A percentile compares a stretch with the other conserved stretches of the same genome.
Evolutionary conservation across 306 rosid species (phyloP).

Genomic region (Calophaca sinica): DNA sequence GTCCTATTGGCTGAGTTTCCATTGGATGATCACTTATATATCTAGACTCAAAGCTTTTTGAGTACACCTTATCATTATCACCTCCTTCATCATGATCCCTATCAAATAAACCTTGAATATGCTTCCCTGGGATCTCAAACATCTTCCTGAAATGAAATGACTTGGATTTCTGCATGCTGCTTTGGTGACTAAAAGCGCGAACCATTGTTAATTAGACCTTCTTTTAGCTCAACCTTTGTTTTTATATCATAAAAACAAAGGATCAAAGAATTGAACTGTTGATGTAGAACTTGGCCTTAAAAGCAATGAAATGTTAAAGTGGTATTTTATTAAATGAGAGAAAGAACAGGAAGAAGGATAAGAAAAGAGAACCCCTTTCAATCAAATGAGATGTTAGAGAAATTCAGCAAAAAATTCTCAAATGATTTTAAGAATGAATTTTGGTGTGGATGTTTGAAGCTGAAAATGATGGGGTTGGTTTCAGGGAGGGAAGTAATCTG

Average conservation of each 20-base stretch:
- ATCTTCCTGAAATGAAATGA: constrained; percentile 76
- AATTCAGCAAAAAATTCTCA: not conserved
- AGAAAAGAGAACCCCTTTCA: constrained; percentile 26
- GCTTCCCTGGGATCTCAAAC: constrained; percentile 70
- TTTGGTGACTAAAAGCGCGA: constrained; percentile 59
- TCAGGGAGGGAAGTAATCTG: constrained; percentile 21
- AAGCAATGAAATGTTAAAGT: not conserved
- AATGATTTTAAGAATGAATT: constrained; percentile 21
- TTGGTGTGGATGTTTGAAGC: constrained; percentile 51
- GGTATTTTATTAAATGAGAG: constrained; percentile 21
- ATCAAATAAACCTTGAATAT: constrained; percentile 63
- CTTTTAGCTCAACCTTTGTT: constrained; percentile 38
- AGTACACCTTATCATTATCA: constrained; percentile 35
- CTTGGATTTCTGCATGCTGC: constrained; percentile 64
- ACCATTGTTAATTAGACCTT: constrained; percentile 61
- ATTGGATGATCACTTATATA: not conserved
- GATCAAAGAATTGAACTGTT: not conserved
- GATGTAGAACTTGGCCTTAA: constrained; percentile 2
- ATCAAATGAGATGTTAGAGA: constrained; percentile 46
- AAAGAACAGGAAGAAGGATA: constrained; percentile 35
- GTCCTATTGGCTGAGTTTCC: constrained; percentile 43
- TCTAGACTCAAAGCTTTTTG: constrained; percentile 47
- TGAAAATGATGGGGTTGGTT: constrained; percentile 39
- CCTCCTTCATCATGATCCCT: constrained; percentile 46
- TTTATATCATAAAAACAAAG: constrained; percentile 37